phyloP scores from a whole-genome alignment of 2,329 filamentous ascomycete species.

The Ceratocystis cubensis region DNA sequence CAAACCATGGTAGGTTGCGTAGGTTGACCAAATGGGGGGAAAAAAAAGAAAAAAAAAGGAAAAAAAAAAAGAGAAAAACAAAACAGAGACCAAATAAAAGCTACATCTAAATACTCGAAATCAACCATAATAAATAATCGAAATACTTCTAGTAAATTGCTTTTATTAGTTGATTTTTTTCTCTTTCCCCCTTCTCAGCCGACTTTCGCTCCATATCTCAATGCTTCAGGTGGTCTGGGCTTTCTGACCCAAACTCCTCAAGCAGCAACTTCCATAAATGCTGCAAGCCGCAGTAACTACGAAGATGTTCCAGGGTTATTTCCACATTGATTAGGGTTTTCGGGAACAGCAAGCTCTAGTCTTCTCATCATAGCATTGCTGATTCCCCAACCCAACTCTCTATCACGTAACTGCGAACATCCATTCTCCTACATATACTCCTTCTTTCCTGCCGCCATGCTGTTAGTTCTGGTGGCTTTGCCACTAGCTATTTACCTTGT shows the following conservation, averaged over 20 bases:
- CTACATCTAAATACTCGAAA: neutral
- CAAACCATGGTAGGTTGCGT: neutral
- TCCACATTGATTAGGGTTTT: too few species aligned
- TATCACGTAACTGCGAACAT: neutral
- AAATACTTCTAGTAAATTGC: neutral
- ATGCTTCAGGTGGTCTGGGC: neutral
- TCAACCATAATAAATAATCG: neutral
- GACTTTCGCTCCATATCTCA: neutral
- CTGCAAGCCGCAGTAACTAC: neutral
- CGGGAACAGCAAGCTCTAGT: too few species aligned
- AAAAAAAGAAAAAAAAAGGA: neutral
- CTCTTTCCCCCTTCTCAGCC: neutral
- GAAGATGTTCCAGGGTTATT: too few species aligned
- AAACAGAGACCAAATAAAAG: neutral
- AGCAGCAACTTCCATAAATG: neutral
- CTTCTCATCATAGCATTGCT: neutral
- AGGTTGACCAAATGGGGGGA: neutral
- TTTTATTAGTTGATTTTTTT: neutral
- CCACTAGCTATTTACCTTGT: slow-evolving; percentile 46
- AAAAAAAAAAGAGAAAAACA: neutral
- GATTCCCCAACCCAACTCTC: neutral
- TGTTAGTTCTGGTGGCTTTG: slow-evolving; percentile 5
- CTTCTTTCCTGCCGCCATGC: neutral
- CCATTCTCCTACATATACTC: neutral
- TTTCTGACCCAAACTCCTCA: neutral